Evolutionary conservation across 208 protist genomes (phyloP).

Genomic region (Trypanosoma lewisi): DNA sequence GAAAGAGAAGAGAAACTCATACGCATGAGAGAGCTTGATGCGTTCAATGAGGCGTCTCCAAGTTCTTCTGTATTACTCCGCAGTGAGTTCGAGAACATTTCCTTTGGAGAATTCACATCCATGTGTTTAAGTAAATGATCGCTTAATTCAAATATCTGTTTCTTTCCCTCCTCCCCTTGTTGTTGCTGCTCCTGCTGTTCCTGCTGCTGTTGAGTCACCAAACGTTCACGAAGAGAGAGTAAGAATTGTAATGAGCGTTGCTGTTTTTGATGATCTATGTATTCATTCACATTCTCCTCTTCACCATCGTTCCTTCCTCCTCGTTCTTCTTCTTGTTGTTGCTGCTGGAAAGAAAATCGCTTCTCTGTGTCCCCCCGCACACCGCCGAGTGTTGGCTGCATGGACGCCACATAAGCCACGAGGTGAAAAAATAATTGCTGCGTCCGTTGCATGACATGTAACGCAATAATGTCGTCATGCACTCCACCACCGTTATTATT

Average conservation of each 20-base stretch:
- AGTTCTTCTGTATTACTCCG: neutral
- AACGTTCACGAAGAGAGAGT: constrained; percentile 14
- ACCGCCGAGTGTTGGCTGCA: neutral
- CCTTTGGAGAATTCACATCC: neutral
- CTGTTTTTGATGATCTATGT: neutral
- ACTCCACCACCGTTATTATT: too few relatives aligned
- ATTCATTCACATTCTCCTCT: neutral
- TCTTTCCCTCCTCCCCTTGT: neutral
- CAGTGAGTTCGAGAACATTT: neutral
- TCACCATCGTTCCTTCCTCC: neutral
- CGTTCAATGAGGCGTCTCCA: neutral
- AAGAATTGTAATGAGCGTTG: constrained; percentile 8
- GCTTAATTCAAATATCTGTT: neutral
- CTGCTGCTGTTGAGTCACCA: constrained; percentile 5
- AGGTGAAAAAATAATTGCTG: constrained; percentile 26
- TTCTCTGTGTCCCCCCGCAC: neutral
- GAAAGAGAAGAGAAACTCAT: neutral
- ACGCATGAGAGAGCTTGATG: neutral
- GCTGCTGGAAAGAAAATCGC: neutral
- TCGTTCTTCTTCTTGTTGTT: neutral
- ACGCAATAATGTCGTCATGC: constrained; percentile 6
- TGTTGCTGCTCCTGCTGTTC: constrained; percentile 5
- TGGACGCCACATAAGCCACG: constrained; percentile 15
- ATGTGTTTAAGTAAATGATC: neutral
- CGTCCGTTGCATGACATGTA: constrained; percentile 21